phyloP scores from a whole-genome alignment of 805 yeast genomes.

The Candida bentonensis region DNA sequence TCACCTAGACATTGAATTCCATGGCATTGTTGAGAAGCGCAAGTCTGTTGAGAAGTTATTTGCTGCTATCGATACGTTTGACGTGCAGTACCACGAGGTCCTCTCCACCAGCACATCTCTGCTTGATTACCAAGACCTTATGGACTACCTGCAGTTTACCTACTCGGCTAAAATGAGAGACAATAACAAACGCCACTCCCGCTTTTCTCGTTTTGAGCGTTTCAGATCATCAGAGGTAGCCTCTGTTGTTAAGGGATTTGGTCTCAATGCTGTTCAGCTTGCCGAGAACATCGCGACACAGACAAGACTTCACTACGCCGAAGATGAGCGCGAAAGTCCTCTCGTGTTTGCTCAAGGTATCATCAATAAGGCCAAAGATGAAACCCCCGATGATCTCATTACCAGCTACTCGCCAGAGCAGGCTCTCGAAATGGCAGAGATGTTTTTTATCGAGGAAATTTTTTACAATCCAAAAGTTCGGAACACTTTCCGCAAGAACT shows the following conservation, averaged over 20 bases:
- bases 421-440: slow-evolving; percentile 61
- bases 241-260: slow-evolving; percentile 53
- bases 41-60: slow-evolving; percentile 44
- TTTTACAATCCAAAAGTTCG: slow-evolving; percentile 71
- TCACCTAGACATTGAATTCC: slow-evolving; percentile 76
- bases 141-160: slow-evolving; percentile 66
- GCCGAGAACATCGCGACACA: slow-evolving; percentile 69
- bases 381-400: slow-evolving; percentile 4
- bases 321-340: slow-evolving; percentile 52
- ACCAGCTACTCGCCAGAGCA: slow-evolving; percentile 20
- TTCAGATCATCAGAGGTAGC: slow-evolving; percentile 51
- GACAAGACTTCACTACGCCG: slow-evolving; percentile 55
- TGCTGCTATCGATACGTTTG: slow-evolving; percentile 39
- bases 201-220: slow-evolving; percentile 27
- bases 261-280: slow-evolving; percentile 64
- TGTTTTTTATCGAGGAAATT: slow-evolving; percentile 65
- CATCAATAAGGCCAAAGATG: slow-evolving; percentile 10
- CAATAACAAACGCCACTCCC: slow-evolving; percentile 25
- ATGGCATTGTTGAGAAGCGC: slow-evolving; percentile 66
- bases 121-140: slow-evolving; percentile 75
- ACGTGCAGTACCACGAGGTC: slow-evolving; percentile 42
- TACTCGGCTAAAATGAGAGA: slow-evolving; percentile 49
- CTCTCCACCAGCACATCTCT: slow-evolving; percentile 44
- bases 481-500: slow-evolving; percentile 41
- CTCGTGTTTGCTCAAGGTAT: slow-evolving; percentile 36